phyloP scores from a whole-genome alignment of 2,329 filamentous ascomycete genomes.

The Diplocarpon rosae region DNA sequence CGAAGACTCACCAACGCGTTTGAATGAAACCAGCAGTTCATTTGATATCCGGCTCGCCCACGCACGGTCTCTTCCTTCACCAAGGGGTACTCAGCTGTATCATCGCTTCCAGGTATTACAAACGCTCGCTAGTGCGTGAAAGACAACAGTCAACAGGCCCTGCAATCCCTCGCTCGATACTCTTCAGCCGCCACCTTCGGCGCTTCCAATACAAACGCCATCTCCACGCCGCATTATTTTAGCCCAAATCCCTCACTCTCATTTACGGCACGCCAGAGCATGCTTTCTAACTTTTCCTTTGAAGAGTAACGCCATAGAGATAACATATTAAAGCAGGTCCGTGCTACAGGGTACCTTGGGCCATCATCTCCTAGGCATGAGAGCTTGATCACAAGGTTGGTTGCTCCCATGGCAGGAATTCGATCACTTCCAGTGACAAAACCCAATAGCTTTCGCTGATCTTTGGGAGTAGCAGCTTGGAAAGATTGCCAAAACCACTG shows the following conservation, averaged over 20 bases:
- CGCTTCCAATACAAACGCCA: neutral
- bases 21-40: no score
- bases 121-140: neutral
- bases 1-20: no score
- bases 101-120: neutral
- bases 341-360: constrained; percentile 68
- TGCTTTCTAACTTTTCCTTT: constrained; percentile 53
- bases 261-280: constrained; percentile 76
- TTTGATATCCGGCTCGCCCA: no score
- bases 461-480: constrained; percentile 46
- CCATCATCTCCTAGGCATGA: constrained; percentile 65
- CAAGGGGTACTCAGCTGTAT: neutral
- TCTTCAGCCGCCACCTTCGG: neutral
- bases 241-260: constrained; percentile 90
- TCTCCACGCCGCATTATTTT: constrained; percentile 40
- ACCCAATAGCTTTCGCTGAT: constrained; percentile 68
- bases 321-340: constrained; percentile 85
- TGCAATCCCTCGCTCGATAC: neutral
- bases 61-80: neutral
- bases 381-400: constrained; percentile 66
- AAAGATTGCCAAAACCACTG: constrained; percentile 88
- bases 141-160: no score
- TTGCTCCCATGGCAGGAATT: constrained; percentile 78
- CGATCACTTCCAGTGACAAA: constrained; percentile 89
- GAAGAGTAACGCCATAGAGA: constrained; percentile 63